Base-by-base conservation (phyloP, 257 asterid species). In the Schizonepeta tenuifolia region DNA sequence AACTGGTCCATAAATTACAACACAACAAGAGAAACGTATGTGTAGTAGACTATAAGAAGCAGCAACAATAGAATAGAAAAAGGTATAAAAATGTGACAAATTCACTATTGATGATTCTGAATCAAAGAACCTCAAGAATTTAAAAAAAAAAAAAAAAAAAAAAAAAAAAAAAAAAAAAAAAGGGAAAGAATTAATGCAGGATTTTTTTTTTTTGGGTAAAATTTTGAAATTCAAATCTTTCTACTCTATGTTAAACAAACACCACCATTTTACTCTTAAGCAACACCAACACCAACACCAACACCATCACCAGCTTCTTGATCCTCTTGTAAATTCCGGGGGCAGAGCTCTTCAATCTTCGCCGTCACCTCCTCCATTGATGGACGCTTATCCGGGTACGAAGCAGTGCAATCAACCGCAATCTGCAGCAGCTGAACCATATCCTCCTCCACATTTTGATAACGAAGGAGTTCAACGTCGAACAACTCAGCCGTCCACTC, bases 351-450 rank as follows among this genome's bases (percentile, higher is more conserved):
- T 24, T 80, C 78, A n/a, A 85, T 80, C 68, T 38, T 77, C 1
- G 20, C 38, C 3, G 65, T 43, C 33, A 75, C 81, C 67, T 78
- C 84, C 2, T 43, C 74, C 88, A 85, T 85, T 15, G 82, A 41
- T 0, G 90, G 90, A 1, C 90, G 84, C 38, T 74, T 78, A 49
- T 85, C 86, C 0, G 88, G 90, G 26, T 75, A 54, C 62, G 49
- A 75, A 14, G 46, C 79, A 0, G 88, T 78, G 47, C 90, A 83
- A 5, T 81, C 83, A 1, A 85, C 74, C 0, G 75, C 90, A 22
- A 85, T 79, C 77, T 80, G 83, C 67, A 85, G 47, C 26, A 83
- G 40, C 75, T 61, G 80, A n/a, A 85, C 83, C 90, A 85, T 83
- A 33, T 83, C 84, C 61, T 81, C 88, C 61, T 81, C 86, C 0